Conservation (phyloP, 1,284 basidiomycete genomes). For the Papiliotrema flavescens region DNA sequence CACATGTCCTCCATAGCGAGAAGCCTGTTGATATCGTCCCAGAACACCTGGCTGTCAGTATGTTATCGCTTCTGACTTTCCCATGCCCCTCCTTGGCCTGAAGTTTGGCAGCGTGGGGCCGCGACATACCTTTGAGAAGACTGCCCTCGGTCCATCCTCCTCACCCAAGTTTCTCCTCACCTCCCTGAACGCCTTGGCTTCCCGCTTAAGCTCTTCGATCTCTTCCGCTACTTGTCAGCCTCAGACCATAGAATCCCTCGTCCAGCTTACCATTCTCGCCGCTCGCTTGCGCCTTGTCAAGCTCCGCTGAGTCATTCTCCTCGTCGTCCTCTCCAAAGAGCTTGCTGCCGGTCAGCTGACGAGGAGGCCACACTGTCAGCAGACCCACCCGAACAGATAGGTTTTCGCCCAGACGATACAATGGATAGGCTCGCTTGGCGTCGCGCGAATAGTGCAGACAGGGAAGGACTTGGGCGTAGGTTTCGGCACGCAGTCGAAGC, state of each 20-base stretch:
- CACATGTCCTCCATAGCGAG: constrained; percentile 98
- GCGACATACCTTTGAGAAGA: constrained; percentile 74
- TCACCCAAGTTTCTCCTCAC: constrained; percentile 58
- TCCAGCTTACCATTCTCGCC: constrained; percentile 65
- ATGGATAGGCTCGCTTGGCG: constrained; percentile 94
- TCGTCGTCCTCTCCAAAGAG: constrained; percentile 85
- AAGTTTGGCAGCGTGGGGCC: no score
- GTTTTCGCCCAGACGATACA: constrained; percentile 99
- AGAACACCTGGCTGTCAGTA: constrained; percentile 71
- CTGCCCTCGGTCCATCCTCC: constrained; percentile 62
- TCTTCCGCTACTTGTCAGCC: constrained; percentile 64
- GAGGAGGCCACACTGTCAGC: not conserved
- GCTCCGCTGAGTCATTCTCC: constrained; percentile 48
- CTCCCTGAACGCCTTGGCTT: constrained; percentile 79
- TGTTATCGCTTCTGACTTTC: no score
- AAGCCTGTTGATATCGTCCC: constrained; percentile 80
- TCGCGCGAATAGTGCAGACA: constrained; percentile 97
- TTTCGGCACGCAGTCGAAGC: constrained; percentile 88
- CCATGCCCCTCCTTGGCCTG: constrained; percentile 5
- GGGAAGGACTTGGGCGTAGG: constrained; percentile 90
- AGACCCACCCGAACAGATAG: constrained; percentile 83
- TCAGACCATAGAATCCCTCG: not conserved
- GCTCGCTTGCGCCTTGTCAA: constrained; percentile 56
- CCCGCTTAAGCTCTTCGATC: constrained; percentile 82
- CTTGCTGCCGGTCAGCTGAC: constrained; percentile 58